Conservation (phyloP, 805 yeast species). For the Candida boleticola region DNA sequence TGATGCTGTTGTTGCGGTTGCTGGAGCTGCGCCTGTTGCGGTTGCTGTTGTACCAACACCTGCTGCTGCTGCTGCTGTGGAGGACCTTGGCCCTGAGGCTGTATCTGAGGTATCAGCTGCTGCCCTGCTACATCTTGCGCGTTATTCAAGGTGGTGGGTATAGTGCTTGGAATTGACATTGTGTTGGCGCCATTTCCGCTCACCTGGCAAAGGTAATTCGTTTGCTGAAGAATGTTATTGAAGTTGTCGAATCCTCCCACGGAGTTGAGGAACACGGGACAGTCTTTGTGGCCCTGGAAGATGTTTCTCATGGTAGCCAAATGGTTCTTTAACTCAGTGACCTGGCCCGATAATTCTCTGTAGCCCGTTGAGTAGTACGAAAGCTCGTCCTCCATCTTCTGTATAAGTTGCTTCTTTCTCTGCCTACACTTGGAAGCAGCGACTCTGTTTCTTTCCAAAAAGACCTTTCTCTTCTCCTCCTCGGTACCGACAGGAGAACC, state of each 20-base stretch:
- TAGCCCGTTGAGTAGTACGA: slow-evolving; percentile 69
- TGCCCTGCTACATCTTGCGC: not conserved
- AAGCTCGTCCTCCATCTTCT: slow-evolving; percentile 78
- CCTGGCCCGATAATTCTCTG: slow-evolving; percentile 58
- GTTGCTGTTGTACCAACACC: slow-evolving; percentile 6
- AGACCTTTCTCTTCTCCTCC: slow-evolving; percentile 61
- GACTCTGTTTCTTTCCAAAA: slow-evolving; percentile 84
- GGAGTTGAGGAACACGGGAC: slow-evolving; percentile 37
- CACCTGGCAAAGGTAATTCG: slow-evolving; percentile 26
- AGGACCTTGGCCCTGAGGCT: slow-evolving; percentile 7
- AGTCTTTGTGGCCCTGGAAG: slow-evolving; percentile 50
- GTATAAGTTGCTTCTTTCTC: slow-evolving; percentile 85
- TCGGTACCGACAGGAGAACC: slow-evolving; percentile 16
- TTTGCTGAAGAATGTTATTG: slow-evolving; percentile 39
- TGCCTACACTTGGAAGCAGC: slow-evolving; percentile 97
- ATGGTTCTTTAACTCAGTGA: slow-evolving; percentile 58
- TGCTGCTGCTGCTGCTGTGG: slow-evolving; percentile 1
- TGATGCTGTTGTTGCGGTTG: slow-evolving; percentile 5
- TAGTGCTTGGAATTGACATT: slow-evolving; percentile 35
- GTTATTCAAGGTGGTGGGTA: slow-evolving; percentile 36
- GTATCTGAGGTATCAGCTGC: not conserved
- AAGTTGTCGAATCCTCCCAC: slow-evolving; percentile 48
- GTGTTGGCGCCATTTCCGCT: slow-evolving; percentile 21
- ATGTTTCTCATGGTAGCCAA: slow-evolving; percentile 48
- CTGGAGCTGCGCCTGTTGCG: slow-evolving; percentile 5